Percentiles rank a stretch among this genome's conserved stretches.
phyloP scores from a whole-genome alignment of 2,329 filamentous ascomycete species.

The Laburnicola sp. region DNA sequence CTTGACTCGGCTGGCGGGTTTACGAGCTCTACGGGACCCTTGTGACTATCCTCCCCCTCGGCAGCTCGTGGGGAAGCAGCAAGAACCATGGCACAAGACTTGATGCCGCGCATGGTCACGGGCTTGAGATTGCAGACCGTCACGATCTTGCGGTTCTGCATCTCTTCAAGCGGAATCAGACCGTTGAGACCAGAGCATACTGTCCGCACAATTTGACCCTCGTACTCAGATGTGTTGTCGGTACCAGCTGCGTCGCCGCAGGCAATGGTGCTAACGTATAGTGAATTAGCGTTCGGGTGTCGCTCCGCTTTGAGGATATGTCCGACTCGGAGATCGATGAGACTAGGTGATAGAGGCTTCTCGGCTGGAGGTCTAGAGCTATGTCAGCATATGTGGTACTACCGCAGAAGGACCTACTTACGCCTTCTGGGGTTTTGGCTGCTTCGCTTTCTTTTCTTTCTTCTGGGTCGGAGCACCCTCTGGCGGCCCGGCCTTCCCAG shows the following conservation, averaged over 20 bases:
- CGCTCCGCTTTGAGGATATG: conserved; percentile 95
- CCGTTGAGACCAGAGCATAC: conserved; percentile 97
- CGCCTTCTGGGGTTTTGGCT: conserved; percentile 68
- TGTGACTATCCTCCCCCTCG: conserved; percentile 81
- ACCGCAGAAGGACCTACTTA: conserved; percentile 19
- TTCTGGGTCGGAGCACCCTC: conserved; percentile 52
- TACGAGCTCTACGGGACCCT: conserved; percentile 92
- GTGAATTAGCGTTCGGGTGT: conserved; percentile 94
- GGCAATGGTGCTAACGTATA: conserved; percentile 93
- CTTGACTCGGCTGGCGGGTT: conserved; percentile 75
- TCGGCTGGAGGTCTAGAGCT: conserved; percentile 58
- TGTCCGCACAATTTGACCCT: conserved; percentile 88
- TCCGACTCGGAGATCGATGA: conserved; percentile 94
- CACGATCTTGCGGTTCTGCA: conserved; percentile 94
- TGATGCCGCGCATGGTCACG: conserved; percentile 95
- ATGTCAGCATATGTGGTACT: conserved; percentile 29
- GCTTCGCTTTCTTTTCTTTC: conserved; percentile 92
- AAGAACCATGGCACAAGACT: conserved; percentile 85
- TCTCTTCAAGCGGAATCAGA: conserved; percentile 86
- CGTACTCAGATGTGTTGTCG: conserved; percentile 88
- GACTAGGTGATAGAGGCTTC: conserved; percentile 75
- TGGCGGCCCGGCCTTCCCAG: conserved; percentile 49
- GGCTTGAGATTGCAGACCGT: conserved; percentile 98
- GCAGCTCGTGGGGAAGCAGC: conserved; percentile 83
- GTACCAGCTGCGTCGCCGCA: conserved; percentile 84